These are phyloP conservation scores for Letharia columbiana DNA, from an alignment of 495 filamentous ascomycete species.

Conservation along the genomic window DNA sequence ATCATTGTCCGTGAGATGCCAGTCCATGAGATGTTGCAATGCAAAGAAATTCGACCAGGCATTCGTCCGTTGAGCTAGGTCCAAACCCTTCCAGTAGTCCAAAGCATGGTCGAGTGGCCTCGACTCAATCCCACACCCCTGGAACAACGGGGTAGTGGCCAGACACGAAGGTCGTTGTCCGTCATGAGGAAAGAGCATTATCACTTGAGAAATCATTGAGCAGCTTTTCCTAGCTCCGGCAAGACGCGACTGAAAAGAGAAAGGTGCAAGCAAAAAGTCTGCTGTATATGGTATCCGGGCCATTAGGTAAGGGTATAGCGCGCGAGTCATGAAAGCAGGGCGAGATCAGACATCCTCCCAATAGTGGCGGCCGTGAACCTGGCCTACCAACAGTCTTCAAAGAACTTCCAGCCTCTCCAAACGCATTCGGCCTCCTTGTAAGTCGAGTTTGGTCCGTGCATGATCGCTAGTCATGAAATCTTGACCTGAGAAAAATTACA, in stretches of 20 bases:
- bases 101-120: background rate
- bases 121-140: background rate
- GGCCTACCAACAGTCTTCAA: constrained; percentile 1
- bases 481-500: background rate
- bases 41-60: background rate
- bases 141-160: background rate
- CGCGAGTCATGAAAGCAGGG: background rate
- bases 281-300: constrained; percentile 17
- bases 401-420: background rate
- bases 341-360: constrained; percentile 10
- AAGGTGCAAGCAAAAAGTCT: background rate
- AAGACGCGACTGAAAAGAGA: constrained; percentile 3
- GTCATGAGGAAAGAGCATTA: background rate
- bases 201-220: background rate
- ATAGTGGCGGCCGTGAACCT: constrained; percentile 2
- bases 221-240: background rate
- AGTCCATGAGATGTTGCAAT: background rate
- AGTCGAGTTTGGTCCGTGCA: constrained; percentile 1
- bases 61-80: background rate
- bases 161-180: background rate
- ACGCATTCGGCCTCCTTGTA: background rate
- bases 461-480: background rate
- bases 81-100: background rate
- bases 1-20: background rate
- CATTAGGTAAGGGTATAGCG: constrained; percentile 4